Conservation (phyloP, 116 monocot species). For the Trichopus zeylanicus region DNA sequence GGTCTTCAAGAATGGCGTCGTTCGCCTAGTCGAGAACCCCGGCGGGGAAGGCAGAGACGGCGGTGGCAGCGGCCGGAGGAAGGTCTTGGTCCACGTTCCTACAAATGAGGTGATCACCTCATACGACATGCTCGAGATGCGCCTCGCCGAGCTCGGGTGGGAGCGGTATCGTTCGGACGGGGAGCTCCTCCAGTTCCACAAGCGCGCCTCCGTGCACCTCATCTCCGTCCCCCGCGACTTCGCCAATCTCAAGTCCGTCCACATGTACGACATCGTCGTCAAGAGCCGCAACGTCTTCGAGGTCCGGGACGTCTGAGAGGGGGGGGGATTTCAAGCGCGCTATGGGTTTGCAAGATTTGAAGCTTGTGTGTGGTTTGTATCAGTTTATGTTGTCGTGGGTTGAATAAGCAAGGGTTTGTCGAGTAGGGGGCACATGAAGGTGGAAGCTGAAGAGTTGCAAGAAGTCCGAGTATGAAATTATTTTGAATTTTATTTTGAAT, state of each 20-base stretch:
- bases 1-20: slow-evolving; percentile 8
- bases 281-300: slow-evolving; percentile 50
- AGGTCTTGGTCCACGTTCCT: slow-evolving; percentile 46
- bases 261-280: slow-evolving; percentile 62
- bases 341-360: too few relatives aligned
- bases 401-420: too few relatives aligned
- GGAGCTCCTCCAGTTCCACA: slow-evolving; percentile 41
- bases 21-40: slow-evolving; percentile 8
- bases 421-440: too few relatives aligned
- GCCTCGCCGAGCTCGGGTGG: slow-evolving; percentile 35
- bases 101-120: slow-evolving; percentile 32
- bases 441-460: too few relatives aligned
- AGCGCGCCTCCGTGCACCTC: slow-evolving; percentile 33
- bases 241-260: slow-evolving; percentile 24
- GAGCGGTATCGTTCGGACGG: slow-evolving; percentile 26
- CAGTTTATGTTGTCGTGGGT: too few relatives aligned
- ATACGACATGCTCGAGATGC: slow-evolving; percentile 26
- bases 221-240: slow-evolving; percentile 46
- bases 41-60: not conserved
- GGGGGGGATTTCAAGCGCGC: too few relatives aligned
- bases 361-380: too few relatives aligned
- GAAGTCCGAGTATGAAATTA: too few relatives aligned
- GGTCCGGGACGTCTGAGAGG: slow-evolving; percentile 37
- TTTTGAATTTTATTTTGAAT: too few relatives aligned
- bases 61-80: slow-evolving; percentile 3